Evolutionary conservation across 1,284 basidiomycete genomes (phyloP).

Genomic region (Pyrrhoderma lamaoense): DNA sequence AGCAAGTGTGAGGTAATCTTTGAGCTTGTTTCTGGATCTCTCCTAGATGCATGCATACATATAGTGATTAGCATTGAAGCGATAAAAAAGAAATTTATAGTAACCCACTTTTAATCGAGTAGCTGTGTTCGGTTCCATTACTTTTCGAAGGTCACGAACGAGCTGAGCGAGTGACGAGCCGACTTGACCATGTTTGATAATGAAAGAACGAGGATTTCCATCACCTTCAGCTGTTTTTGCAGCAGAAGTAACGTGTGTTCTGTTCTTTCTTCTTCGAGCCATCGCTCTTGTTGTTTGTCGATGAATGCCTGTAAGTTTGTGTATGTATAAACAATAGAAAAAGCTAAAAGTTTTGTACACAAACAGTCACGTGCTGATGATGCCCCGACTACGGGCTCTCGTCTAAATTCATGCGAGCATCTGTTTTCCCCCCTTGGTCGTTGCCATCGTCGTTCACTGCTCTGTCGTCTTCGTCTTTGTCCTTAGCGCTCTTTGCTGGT

Average conservation of each 20-base stretch:
- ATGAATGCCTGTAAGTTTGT: too few relatives aligned
- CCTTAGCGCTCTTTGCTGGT: too few relatives aligned
- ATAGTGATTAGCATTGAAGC: conserved; percentile 12
- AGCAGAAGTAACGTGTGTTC: conserved; percentile 74
- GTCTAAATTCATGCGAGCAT: too few relatives aligned
- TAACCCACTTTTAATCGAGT: conserved; percentile 71
- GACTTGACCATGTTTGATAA: conserved; percentile 93
- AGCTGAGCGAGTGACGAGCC: conserved; percentile 84
- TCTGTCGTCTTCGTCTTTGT: too few relatives aligned
- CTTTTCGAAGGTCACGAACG: conserved; percentile 86
- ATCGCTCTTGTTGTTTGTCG: conserved; percentile 31
- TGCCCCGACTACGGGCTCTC: too few relatives aligned
- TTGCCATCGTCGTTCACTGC: too few relatives aligned
- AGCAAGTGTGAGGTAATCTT: conserved; percentile 92
- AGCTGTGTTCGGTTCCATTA: conserved; percentile 98
- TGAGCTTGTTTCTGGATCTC: conserved; percentile 85
- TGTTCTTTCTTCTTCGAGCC: conserved; percentile 77
- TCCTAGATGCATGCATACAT: conserved; percentile 47
- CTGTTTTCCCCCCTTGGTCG: too few relatives aligned
- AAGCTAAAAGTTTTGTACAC: too few relatives aligned
- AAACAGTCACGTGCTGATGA: too few relatives aligned
- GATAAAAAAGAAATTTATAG: conserved; percentile 4
- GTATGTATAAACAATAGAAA: too few relatives aligned
- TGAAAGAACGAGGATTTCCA: conserved; percentile 66
- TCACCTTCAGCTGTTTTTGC: conserved; percentile 29